Conservation (phyloP, 73 alveolate species). For the Paramecium pentaurelia region DNA sequence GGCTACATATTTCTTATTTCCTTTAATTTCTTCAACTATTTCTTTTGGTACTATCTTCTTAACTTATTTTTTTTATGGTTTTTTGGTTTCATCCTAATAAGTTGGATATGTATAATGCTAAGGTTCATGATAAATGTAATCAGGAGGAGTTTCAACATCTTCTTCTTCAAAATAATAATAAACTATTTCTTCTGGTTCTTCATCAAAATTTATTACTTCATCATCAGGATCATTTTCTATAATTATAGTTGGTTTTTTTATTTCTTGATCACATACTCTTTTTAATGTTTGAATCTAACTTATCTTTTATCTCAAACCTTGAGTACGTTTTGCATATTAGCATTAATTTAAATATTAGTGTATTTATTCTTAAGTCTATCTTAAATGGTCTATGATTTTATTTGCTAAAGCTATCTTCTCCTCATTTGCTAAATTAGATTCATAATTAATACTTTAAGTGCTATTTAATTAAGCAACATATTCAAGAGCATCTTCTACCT, state of each 20-base stretch:
- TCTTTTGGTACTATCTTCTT: neutral
- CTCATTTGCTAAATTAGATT: neutral
- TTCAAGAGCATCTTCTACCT: neutral
- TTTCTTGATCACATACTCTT: neutral
- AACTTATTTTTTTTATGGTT: neutral
- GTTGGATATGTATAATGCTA: neutral
- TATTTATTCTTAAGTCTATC: neutral
- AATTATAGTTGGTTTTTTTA: neutral
- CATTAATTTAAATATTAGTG: neutral
- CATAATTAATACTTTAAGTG: neutral
- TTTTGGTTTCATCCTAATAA: neutral
- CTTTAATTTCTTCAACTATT: neutral
- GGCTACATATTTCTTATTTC: neutral
- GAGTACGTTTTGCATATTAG: neutral
- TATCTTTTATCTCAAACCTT: neutral
- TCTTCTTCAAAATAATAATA: conserved; percentile 9
- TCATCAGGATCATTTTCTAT: neutral
- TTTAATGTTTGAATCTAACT: neutral
- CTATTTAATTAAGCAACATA: neutral
- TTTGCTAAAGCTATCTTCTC: neutral
- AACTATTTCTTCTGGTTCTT: neutral
- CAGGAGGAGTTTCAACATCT: neutral
- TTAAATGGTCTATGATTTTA: neutral
- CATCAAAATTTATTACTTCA: neutral
- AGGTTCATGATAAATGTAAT: neutral